A percentile compares a stretch with the other conserved stretches of the same genome.
These are phyloP conservation scores for Erythrobasidium yunnanense DNA, from an alignment of 768 basidiomycete genomes.

Conservation along the genomic window DNA sequence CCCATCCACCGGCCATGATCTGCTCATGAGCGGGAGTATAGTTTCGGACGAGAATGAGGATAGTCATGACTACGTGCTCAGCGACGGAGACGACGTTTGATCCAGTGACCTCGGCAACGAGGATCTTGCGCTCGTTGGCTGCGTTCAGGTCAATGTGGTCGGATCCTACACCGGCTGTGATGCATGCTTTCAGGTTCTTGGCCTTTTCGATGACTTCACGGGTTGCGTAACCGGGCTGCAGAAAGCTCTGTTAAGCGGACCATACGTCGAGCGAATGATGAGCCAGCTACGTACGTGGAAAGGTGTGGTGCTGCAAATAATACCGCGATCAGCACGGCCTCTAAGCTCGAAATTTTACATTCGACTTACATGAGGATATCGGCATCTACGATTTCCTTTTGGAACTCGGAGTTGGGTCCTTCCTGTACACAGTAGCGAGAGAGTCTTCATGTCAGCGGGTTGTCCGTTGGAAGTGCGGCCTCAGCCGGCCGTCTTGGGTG, in stretches of 20 bases:
- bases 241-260: too few relatives aligned
- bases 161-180: slow-evolving; percentile 83
- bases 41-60: slow-evolving; percentile 81
- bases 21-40: slow-evolving; percentile 72
- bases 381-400: slow-evolving; percentile 38
- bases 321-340: too few relatives aligned
- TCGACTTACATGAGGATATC: slow-evolving; percentile 32
- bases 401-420: slow-evolving; percentile 39
- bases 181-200: slow-evolving; percentile 75
- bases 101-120: slow-evolving; percentile 72
- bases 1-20: slow-evolving; percentile 78
- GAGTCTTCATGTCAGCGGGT: not conserved
- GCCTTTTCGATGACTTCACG: slow-evolving; percentile 47
- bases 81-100: slow-evolving; percentile 85
- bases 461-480: too few relatives aligned
- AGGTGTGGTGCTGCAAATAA: slow-evolving; percentile 30
- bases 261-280: not conserved
- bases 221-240: slow-evolving; percentile 34
- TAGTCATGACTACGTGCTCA: slow-evolving; percentile 62
- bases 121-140: slow-evolving; percentile 64
- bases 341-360: too few relatives aligned
- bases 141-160: slow-evolving; percentile 81
- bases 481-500: too few relatives aligned
- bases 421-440: slow-evolving; percentile 23
- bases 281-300: slow-evolving; percentile 33